phyloP scores from a whole-genome alignment of 2,329 filamentous ascomycete species.

The Colletotrichum ledebouriae region DNA sequence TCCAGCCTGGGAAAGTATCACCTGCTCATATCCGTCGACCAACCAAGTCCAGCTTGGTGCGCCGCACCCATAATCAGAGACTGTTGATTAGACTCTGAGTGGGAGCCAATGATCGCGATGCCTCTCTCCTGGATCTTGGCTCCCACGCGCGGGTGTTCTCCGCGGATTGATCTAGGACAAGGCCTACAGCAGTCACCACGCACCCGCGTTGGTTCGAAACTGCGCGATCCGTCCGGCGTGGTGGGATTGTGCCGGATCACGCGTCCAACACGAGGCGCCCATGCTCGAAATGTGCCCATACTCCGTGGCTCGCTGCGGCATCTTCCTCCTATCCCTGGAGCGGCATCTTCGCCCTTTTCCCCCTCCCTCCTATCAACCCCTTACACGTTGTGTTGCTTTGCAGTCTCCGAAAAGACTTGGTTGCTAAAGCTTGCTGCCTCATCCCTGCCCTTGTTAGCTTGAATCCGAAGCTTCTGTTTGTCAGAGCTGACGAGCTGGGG shows the following conservation, averaged over 20 bases:
- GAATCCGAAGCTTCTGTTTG: slow-evolving; percentile 12
- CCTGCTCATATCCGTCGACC: slow-evolving; percentile 4
- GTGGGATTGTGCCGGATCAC: not conserved
- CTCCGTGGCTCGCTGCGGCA: slow-evolving; percentile 23
- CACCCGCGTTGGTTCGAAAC: slow-evolving; percentile 36
- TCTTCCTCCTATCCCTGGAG: not conserved
- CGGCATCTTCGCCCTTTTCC: not conserved
- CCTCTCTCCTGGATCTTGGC: slow-evolving; percentile 19
- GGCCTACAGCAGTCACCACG: slow-evolving; percentile 21
- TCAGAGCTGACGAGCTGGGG: slow-evolving; percentile 29
- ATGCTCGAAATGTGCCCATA: slow-evolving; percentile 36
- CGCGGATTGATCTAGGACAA: slow-evolving; percentile 27
- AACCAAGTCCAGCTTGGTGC: slow-evolving; percentile 13
- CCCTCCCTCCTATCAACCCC: not conserved
- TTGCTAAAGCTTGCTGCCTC: slow-evolving; percentile 3
- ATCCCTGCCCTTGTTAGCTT: slow-evolving; percentile 4
- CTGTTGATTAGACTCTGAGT: slow-evolving; percentile 14
- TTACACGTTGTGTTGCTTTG: slow-evolving; percentile 6
- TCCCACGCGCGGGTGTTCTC: slow-evolving; percentile 29
- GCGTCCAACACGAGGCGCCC: slow-evolving; percentile 2
- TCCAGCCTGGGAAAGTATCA: slow-evolving; percentile 22
- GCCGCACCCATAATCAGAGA: slow-evolving; percentile 12
- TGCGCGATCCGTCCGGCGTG: slow-evolving; percentile 15
- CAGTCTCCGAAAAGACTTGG: not conserved
- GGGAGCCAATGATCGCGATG: slow-evolving; percentile 20